phyloP scores from a whole-genome alignment of 768 basidiomycete species.

The Mycena venus region DNA sequence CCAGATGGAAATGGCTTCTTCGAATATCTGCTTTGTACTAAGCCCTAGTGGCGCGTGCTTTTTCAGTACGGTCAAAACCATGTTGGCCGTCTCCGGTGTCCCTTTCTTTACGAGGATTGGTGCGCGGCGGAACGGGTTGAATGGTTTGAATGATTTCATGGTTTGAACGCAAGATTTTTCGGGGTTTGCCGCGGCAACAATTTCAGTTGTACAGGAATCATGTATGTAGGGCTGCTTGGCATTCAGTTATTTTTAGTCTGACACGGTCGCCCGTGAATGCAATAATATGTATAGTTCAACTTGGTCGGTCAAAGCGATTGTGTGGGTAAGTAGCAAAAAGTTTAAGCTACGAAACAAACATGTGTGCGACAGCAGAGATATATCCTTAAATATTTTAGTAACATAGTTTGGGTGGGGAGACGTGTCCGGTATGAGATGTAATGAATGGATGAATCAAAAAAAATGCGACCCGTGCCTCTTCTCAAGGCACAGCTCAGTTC shows the following conservation, averaged over 20 bases:
- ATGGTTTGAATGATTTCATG: no score
- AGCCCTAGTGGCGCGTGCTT: not conserved
- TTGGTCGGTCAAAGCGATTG: not conserved
- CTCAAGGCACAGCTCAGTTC: constrained; percentile 51
- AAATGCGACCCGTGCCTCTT: not conserved
- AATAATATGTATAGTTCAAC: not conserved
- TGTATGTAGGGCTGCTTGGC: no score
- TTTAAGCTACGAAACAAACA: not conserved
- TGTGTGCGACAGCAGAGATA: constrained; percentile 13
- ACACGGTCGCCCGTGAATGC: no score
- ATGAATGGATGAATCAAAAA: constrained; percentile 16
- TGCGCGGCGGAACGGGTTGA: no score
- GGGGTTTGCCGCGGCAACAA: no score
- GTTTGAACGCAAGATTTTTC: no score
- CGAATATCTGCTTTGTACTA: constrained; percentile 1
- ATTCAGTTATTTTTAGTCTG: no score
- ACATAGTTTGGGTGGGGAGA: constrained; percentile 10
- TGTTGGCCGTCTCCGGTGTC: not conserved
- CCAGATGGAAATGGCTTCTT: not conserved
- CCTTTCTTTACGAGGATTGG: no score
- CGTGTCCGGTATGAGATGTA: constrained; percentile 16
- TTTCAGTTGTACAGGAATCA: no score
- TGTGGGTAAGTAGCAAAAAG: not conserved
- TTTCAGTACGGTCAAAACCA: not conserved
- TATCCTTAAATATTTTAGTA: constrained; percentile 36